Conservation (phyloP, 371 early-diverging fungal genomes). For the Lichtheimia corymbifera region DNA sequence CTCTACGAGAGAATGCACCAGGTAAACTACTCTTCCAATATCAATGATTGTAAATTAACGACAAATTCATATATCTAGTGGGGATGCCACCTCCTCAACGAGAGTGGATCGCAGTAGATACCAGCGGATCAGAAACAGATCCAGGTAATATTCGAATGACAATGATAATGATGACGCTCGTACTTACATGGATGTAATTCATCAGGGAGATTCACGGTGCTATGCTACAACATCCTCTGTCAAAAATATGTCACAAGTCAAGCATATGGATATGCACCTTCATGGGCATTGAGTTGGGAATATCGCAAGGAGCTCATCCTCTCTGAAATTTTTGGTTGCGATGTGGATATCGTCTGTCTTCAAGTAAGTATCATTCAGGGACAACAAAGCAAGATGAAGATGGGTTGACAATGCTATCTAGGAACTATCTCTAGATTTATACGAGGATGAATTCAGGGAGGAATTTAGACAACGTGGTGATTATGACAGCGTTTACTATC, state of each 20-base stretch:
- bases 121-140: conserved; percentile 20
- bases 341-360: conserved; percentile 94
- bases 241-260: conserved; percentile 90
- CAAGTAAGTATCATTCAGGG: conserved; percentile 64
- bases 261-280: conserved; percentile 94
- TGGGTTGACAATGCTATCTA: not conserved
- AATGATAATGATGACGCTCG: no score
- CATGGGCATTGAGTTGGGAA: conserved; percentile 96
- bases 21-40: conserved; percentile 45
- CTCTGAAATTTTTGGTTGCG: conserved; percentile 84
- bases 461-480: conserved; percentile 72
- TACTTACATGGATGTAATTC: not conserved
- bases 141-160: not conserved
- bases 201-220: conserved; percentile 78
- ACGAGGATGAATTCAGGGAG: conserved; percentile 81
- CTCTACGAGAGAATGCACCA: conserved; percentile 90
- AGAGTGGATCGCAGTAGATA: conserved; percentile 85
- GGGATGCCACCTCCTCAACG: conserved; percentile 88
- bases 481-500: conserved; percentile 94
- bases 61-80: conserved; percentile 39
- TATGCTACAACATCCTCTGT: conserved; percentile 95
- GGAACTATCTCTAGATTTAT: conserved; percentile 47
- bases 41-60: not conserved
- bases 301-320: conserved; percentile 92
- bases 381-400: not conserved